Evolutionary conservation across 2,329 filamentous ascomycete species (phyloP).

Genomic region (Apiospora sp.): DNA sequence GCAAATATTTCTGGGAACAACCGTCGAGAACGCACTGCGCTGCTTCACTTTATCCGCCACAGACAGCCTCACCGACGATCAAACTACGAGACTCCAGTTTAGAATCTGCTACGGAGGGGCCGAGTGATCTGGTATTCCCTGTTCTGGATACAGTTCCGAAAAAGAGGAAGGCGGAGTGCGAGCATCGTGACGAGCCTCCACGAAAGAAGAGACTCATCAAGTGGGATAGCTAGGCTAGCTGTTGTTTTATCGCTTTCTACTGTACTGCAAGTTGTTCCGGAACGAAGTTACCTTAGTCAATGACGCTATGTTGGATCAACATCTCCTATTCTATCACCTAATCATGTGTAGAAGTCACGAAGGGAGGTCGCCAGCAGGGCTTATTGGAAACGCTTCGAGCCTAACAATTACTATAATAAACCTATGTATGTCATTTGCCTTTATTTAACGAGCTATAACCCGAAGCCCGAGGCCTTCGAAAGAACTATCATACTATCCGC

Average conservation of each 20-base stretch:
- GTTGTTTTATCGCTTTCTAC: too few relatives aligned
- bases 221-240: neutral
- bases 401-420: neutral
- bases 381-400: neutral
- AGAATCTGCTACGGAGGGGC: neutral
- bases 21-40: neutral
- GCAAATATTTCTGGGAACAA: conserved; percentile 3
- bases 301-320: neutral
- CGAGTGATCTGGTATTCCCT: neutral
- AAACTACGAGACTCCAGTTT: neutral
- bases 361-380: neutral
- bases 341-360: neutral
- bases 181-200: neutral
- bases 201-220: neutral
- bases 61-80: neutral
- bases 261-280: neutral
- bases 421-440: neutral
- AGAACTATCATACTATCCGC: neutral
- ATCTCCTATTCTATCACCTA: neutral
- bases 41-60: neutral
- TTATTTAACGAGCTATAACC: conserved; percentile 2
- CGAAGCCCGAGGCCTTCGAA: neutral
- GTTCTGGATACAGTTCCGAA: neutral
- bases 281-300: neutral
- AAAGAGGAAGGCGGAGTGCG: neutral